Base-by-base conservation (phyloP, 2,329 filamentous ascomycete species). In the Pseudogymnoascus sp. region DNA sequence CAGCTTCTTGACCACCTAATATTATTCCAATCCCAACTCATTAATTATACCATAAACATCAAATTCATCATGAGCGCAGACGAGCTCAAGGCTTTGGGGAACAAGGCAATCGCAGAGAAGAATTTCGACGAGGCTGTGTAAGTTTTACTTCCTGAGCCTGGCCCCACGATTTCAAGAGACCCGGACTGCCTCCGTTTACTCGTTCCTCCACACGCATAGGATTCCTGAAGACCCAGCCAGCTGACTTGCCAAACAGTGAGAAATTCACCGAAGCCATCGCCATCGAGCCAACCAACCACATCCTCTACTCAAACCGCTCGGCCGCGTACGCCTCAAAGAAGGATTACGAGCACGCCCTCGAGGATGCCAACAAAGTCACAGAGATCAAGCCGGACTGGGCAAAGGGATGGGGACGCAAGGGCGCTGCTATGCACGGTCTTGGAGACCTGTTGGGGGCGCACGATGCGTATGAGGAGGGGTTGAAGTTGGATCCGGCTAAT, bases 41-140 rank as follows among this genome's bases (percentile, higher is more conserved):
- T 34, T 36, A 23, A 62, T 49, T 59, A 62, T 62, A 62, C 18
- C 23, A 56, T 21, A 36, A 16, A 63, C 18, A 21, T 61, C 37
- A 63, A 9, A 14, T 63, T 7, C 31, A 63, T 62, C 42, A 75
- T 75, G 73, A 60, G 56, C 56, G 85, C 84, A 70, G 86, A 88
- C 76, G 84, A 93, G 85, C 86, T 99, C 73, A 99, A 99, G 83
- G 91, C 93, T 73, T 89, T 95, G 76, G 95, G 93, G 82, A 99
- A 99, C 84, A 96, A 96, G 83, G 93, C 96, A 78, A 99, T 99
- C 78, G 89, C 91, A 69, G 92, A 91, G 67, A 97, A 97, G 84
- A 92, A 97, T 78, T 99, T 96, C 77, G 84, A 92, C 73, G 91
- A 93, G 76, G 95, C 95, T 74, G 86, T 96, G 93, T 97, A 84